Conservation (phyloP, 495 filamentous ascomycete genomes). For the Thermothielavioides terrestris region DNA sequence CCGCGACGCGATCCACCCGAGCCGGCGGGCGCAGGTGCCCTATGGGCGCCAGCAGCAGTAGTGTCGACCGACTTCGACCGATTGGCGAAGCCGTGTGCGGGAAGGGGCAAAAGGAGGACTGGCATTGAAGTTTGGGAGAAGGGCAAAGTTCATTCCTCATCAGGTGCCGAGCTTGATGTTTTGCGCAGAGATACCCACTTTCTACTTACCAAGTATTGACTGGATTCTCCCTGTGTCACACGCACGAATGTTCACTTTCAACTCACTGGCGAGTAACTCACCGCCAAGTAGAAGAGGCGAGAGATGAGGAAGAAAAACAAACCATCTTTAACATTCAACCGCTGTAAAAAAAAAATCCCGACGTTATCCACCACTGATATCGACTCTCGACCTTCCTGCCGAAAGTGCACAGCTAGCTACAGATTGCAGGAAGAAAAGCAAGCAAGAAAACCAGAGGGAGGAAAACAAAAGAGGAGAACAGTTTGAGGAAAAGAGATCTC, state of each 20-base stretch:
- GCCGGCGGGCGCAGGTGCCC: slow-evolving; percentile 18
- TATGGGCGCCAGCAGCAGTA: slow-evolving; percentile 5
- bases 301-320: slow-evolving; percentile 1
- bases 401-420: slow-evolving; percentile 18
- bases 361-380: slow-evolving; percentile 10
- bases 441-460: too few species aligned
- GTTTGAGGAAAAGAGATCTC: slow-evolving; percentile 12
- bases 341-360: too few species aligned
- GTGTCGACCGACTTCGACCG: not conserved
- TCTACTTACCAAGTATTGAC: not conserved
- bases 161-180: too few species aligned
- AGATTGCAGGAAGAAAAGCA: slow-evolving; percentile 1
- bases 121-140: too few species aligned
- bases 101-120: not conserved
- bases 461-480: slow-evolving; percentile 11
- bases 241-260: too few species aligned
- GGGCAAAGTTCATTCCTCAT: too few species aligned
- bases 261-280: not conserved
- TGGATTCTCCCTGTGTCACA: too few species aligned
- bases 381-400: not conserved
- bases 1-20: slow-evolving; percentile 22
- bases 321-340: slow-evolving; percentile 21
- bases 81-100: not conserved
- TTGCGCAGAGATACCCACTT: slow-evolving; percentile 9
- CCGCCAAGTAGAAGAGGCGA: not conserved